phyloP scores from a whole-genome alignment of 73 alveolate genomes.

The Paramecium sexaurelia region DNA sequence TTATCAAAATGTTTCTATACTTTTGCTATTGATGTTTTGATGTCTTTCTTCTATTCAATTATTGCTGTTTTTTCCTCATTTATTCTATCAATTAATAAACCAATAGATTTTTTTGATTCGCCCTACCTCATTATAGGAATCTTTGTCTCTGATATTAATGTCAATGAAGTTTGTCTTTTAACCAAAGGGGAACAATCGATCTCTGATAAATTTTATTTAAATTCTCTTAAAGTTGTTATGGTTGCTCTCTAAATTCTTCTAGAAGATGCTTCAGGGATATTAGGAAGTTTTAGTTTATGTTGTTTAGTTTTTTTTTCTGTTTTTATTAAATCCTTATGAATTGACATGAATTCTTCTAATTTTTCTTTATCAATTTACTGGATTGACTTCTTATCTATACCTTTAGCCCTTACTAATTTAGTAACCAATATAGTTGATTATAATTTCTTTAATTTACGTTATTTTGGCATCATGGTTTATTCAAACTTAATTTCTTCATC shows the following conservation, averaged over 20 bases:
- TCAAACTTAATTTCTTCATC: background rate
- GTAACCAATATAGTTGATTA: background rate
- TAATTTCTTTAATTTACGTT: background rate
- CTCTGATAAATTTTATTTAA: background rate
- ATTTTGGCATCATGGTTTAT: background rate
- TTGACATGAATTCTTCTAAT: background rate
- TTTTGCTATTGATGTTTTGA: background rate
- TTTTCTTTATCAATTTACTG: slow-evolving; percentile 11
- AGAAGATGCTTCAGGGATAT: background rate
- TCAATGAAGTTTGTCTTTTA: background rate
- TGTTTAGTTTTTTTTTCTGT: background rate
- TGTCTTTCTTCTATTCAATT: background rate
- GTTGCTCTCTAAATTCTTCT: background rate
- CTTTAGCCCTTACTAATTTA: slow-evolving; percentile 2
- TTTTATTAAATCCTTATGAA: background rate
- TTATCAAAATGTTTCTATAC: slow-evolving; percentile 3
- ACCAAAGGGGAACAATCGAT: background rate
- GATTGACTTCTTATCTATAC: background rate
- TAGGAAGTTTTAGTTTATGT: background rate
- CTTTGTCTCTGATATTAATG: background rate
- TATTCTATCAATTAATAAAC: background rate
- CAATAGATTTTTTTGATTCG: background rate
- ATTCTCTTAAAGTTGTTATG: background rate
- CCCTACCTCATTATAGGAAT: background rate
- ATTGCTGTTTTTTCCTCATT: background rate